phyloP scores from a whole-genome alignment of 352 stramenopile genomes.

The Phytophthora sp. region DNA sequence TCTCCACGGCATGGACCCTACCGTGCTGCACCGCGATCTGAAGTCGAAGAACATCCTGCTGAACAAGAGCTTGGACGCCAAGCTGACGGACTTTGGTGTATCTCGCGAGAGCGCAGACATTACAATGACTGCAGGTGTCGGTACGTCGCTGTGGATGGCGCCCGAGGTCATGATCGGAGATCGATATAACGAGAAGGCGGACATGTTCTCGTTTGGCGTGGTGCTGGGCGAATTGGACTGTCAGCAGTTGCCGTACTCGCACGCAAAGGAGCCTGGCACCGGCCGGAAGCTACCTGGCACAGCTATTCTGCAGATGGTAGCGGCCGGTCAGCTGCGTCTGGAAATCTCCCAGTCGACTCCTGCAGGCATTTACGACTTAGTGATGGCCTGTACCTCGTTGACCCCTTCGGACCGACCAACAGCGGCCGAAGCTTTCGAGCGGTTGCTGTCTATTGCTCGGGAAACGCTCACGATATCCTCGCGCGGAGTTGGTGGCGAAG shows the following conservation, averaged over 20 bases:
- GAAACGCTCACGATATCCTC: slow-evolving; percentile 38
- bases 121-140: slow-evolving; percentile 54
- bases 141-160: slow-evolving; percentile 50
- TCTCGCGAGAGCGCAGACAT: slow-evolving; percentile 43
- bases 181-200: slow-evolving; percentile 46
- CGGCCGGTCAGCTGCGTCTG: slow-evolving; percentile 38
- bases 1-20: slow-evolving; percentile 43
- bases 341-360: slow-evolving; percentile 40
- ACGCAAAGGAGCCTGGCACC: slow-evolving; percentile 28
- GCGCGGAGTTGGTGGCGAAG: slow-evolving; percentile 12
- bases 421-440: slow-evolving; percentile 37
- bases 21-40: slow-evolving; percentile 41
- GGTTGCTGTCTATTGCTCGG: slow-evolving; percentile 33
- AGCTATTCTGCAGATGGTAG: slow-evolving; percentile 49
- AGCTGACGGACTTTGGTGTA: slow-evolving; percentile 54
- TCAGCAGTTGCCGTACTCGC: slow-evolving; percentile 38
- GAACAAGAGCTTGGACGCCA: slow-evolving; percentile 36
- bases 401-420: slow-evolving; percentile 39
- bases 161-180: slow-evolving; percentile 55
- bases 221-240: slow-evolving; percentile 41
- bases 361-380: slow-evolving; percentile 31
- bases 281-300: slow-evolving; percentile 35
- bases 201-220: slow-evolving; percentile 58
- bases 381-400: slow-evolving; percentile 42
- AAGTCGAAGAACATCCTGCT: slow-evolving; percentile 53